Conservation (phyloP, 2,329 filamentous ascomycete species). For the Cryphonectria nitschkei region DNA sequence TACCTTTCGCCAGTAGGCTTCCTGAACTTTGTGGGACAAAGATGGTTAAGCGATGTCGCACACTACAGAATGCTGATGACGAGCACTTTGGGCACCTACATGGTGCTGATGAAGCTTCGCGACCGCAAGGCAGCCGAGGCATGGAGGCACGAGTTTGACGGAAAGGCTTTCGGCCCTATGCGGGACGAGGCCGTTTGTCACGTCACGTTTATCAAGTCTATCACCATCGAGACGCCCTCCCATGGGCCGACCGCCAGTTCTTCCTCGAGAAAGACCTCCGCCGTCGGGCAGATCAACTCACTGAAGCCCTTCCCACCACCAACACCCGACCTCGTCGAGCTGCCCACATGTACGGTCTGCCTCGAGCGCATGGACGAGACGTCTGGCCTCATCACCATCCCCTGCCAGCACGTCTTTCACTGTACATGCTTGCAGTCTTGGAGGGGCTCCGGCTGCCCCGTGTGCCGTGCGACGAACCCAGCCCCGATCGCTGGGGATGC, state of each 20-base stretch:
- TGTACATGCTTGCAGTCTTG: slow-evolving; percentile 96
- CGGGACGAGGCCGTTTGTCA: slow-evolving; percentile 88
- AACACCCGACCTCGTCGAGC: slow-evolving; percentile 83
- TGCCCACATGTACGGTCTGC: slow-evolving; percentile 95
- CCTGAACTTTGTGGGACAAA: slow-evolving; percentile 86
- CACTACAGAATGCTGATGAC: slow-evolving; percentile 96
- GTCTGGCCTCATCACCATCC: slow-evolving; percentile 89
- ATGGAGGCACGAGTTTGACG: slow-evolving; percentile 89
- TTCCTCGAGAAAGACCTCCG: slow-evolving; percentile 35
- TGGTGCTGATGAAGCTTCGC: slow-evolving; percentile 94
- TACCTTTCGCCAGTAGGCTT: slow-evolving; percentile 93
- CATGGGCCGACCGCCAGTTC: slow-evolving; percentile 40
- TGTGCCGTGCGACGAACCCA: slow-evolving; percentile 82
- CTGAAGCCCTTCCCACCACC: slow-evolving; percentile 65
- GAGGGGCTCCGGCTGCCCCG: slow-evolving; percentile 91
- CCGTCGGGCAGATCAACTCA: slow-evolving; percentile 45
- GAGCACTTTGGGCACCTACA: slow-evolving; percentile 84
- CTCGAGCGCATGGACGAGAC: slow-evolving; percentile 98
- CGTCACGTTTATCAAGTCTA: slow-evolving; percentile 91
- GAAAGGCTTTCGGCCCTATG: slow-evolving; percentile 89
- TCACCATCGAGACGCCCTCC: slow-evolving; percentile 76
- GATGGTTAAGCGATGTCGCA: slow-evolving; percentile 82
- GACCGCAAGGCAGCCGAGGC: slow-evolving; percentile 72
- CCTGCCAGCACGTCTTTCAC: slow-evolving; percentile 97
- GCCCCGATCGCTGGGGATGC: slow-evolving; percentile 45